Conservation (phyloP, 2,329 filamentous ascomycete species). For the Botryotinia calthae region DNA sequence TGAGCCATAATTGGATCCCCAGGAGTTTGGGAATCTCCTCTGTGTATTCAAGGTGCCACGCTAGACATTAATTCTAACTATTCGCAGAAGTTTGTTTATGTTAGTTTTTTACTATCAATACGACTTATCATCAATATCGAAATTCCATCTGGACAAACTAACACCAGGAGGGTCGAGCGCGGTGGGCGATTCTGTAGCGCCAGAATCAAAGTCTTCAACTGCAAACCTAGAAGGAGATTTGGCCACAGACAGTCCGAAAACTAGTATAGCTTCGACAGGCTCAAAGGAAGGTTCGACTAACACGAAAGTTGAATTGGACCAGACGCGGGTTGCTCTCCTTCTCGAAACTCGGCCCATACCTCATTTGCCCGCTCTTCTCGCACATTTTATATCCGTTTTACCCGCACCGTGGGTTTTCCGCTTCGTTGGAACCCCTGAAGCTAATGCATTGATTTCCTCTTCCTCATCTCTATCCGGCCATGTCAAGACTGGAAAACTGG, state of each 20-base stretch:
- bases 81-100: slow-evolving; percentile 3
- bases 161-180: neutral
- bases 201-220: neutral
- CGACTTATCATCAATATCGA: slow-evolving; percentile 9
- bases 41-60: neutral
- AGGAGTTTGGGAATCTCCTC: neutral
- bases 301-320: slow-evolving; percentile 39
- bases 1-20: neutral
- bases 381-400: slow-evolving; percentile 55
- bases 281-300: neutral
- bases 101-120: slow-evolving; percentile 3
- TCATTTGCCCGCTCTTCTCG: slow-evolving; percentile 50
- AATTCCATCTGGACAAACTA: slow-evolving; percentile 2
- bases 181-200: neutral
- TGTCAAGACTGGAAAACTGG: slow-evolving; percentile 14
- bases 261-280: neutral
- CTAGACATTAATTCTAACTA: neutral
- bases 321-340: slow-evolving; percentile 54
- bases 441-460: slow-evolving; percentile 44
- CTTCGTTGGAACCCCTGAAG: slow-evolving; percentile 52
- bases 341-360: slow-evolving; percentile 52
- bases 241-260: no score
- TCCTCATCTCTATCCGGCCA: slow-evolving; percentile 45
- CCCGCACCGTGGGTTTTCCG: slow-evolving; percentile 56
- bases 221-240: no score